Percentiles rank a stretch among this genome's conserved stretches.
These are phyloP conservation scores for Cytospora leucostoma DNA, from an alignment of 2,329 filamentous ascomycete species.

Conservation along the genomic window DNA sequence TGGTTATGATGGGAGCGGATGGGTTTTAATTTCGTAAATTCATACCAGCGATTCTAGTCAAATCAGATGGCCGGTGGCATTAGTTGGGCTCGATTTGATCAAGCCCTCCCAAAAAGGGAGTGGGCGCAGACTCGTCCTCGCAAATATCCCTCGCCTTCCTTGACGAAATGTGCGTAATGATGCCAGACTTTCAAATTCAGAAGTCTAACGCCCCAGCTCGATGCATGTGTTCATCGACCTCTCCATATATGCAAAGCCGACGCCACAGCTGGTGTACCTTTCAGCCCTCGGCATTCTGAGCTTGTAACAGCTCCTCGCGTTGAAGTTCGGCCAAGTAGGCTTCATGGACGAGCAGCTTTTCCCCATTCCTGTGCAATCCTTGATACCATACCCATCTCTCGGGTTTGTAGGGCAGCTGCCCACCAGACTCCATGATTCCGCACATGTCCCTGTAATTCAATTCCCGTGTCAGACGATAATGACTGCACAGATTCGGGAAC, in stretches of 20 bases:
- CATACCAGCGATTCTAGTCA: constrained; percentile 9
- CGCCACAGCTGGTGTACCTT: too few relatives aligned
- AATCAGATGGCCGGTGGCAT: not conserved
- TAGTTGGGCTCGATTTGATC: not conserved
- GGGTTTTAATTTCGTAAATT: not conserved
- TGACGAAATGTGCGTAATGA: not conserved
- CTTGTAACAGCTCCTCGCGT: too few relatives aligned
- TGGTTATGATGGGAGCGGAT: not conserved
- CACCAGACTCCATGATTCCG: not conserved
- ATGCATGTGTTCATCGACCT: too few relatives aligned
- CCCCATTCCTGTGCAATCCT: too few relatives aligned
- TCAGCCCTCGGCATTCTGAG: too few relatives aligned
- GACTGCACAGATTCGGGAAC: not conserved
- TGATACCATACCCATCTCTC: too few relatives aligned
- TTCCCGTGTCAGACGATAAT: not conserved
- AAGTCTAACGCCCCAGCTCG: too few relatives aligned
- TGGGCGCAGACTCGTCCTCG: not conserved
- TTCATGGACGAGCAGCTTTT: too few relatives aligned
- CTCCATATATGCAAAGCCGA: too few relatives aligned
- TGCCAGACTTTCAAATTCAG: too few relatives aligned
- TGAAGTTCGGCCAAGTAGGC: too few relatives aligned
- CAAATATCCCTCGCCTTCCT: not conserved
- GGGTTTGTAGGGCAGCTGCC: not conserved
- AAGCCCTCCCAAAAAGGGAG: not conserved
- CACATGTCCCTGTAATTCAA: not conserved